Conservation (phyloP, 1,139 yeast genomes). For the Taphrina deformans region DNA sequence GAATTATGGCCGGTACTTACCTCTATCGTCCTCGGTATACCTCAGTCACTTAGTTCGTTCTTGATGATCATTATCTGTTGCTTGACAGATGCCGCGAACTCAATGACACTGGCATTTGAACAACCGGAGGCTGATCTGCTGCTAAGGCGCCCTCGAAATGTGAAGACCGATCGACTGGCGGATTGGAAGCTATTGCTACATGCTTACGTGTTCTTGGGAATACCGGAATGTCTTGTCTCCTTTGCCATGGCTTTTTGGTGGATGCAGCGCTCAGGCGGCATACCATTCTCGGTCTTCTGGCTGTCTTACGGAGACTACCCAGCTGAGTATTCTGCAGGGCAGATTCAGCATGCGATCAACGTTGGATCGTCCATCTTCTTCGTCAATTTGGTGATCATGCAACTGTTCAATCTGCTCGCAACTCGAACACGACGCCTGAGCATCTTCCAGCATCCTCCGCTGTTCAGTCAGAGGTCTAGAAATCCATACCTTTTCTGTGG, state of each 20-base stretch:
- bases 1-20: conserved; percentile 58
- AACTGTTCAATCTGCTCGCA: conserved; percentile 53
- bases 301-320: conserved; percentile 44
- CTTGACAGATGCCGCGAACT: conserved; percentile 33
- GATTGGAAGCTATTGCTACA: conserved; percentile 51
- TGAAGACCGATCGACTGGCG: conserved; percentile 52
- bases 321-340: conserved; percentile 42
- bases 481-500: conserved; percentile 47
- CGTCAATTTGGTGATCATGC: conserved; percentile 54
- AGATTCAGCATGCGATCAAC: conserved; percentile 44
- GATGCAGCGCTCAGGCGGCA: conserved; percentile 48
- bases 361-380: conserved; percentile 55
- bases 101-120: conserved; percentile 43
- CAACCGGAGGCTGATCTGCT: conserved; percentile 52
- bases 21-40: conserved; percentile 55
- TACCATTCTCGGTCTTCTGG: conserved; percentile 48
- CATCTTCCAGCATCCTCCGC: conserved; percentile 51
- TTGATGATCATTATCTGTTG: conserved; percentile 55
- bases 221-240: conserved; percentile 51
- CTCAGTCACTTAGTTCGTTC: conserved; percentile 56
- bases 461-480: conserved; percentile 43
- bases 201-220: conserved; percentile 52
- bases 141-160: conserved; percentile 51
- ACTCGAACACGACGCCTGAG: conserved; percentile 53
- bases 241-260: conserved; percentile 52